Conservation (phyloP, 768 basidiomycete species). For the Boletus tomentosulus region DNA sequence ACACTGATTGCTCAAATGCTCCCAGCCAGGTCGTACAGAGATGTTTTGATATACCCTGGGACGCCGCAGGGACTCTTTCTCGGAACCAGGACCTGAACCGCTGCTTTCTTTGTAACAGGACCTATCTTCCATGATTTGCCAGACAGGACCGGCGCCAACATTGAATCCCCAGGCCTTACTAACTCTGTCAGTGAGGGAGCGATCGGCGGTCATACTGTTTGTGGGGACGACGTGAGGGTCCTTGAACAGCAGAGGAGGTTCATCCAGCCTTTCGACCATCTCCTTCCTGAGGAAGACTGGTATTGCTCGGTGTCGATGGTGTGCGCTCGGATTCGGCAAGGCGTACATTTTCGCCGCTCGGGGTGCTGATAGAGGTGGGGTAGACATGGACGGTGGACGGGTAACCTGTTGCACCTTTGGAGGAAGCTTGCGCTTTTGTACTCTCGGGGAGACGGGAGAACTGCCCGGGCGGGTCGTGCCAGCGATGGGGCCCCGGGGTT, state of each 20-base stretch:
- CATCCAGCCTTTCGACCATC: constrained; percentile 54
- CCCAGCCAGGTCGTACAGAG: constrained; percentile 41
- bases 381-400: constrained; percentile 3
- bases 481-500: neutral
- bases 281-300: constrained; percentile 52
- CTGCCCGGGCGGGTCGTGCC: neutral
- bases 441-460: constrained; percentile 6
- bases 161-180: constrained; percentile 72
- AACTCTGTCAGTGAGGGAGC: constrained; percentile 47
- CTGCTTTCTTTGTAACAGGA: constrained; percentile 70
- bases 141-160: constrained; percentile 70
- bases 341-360: constrained; percentile 44
- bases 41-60: constrained; percentile 56
- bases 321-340: constrained; percentile 59
- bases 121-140: constrained; percentile 76
- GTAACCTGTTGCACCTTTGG: constrained; percentile 7
- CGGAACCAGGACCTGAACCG: constrained; percentile 22
- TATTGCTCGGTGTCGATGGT: constrained; percentile 70
- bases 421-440: constrained; percentile 21
- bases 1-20: constrained; percentile 46
- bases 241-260: constrained; percentile 48
- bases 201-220: constrained; percentile 50
- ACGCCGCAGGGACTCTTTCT: constrained; percentile 47
- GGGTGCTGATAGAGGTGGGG: constrained; percentile 2
- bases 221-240: constrained; percentile 42